Conservation (phyloP, 805 yeast genomes). For the Kurtzmaniella fragi region DNA sequence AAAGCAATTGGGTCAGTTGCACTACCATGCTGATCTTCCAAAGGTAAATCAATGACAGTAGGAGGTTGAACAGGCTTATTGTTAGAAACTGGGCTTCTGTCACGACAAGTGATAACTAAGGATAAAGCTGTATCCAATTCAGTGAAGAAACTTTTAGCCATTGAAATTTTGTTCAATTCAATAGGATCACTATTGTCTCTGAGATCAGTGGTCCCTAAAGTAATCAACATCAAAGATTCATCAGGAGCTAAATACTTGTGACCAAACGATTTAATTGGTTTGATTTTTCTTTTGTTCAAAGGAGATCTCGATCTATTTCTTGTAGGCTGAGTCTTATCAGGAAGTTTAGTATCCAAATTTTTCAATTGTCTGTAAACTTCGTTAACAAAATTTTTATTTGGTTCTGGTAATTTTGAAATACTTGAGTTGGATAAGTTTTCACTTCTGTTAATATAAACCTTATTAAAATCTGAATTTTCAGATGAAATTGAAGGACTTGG, state of each 20-base stretch:
- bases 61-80: slow-evolving; percentile 45
- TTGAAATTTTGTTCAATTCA: slow-evolving; percentile 67
- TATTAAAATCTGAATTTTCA: background rate
- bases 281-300: slow-evolving; percentile 18
- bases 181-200: slow-evolving; percentile 57
- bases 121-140: slow-evolving; percentile 87
- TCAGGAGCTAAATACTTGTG: slow-evolving; percentile 62
- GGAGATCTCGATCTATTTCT: slow-evolving; percentile 17
- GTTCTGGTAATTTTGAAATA: slow-evolving; percentile 33
- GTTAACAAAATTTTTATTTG: slow-evolving; percentile 23
- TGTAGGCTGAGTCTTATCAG: slow-evolving; percentile 6
- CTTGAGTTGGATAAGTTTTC: slow-evolving; percentile 22
- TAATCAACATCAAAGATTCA: slow-evolving; percentile 71
- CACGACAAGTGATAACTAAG: slow-evolving; percentile 48
- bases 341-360: slow-evolving; percentile 11
- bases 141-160: slow-evolving; percentile 70
- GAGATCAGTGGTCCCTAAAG: slow-evolving; percentile 82
- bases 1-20: slow-evolving; percentile 75
- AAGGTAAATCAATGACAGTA: slow-evolving; percentile 69
- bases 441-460: slow-evolving; percentile 1
- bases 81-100: slow-evolving; percentile 12
- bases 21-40: slow-evolving; percentile 68
- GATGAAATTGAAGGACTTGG: background rate
- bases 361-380: slow-evolving; percentile 38
- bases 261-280: slow-evolving; percentile 79